These are phyloP conservation scores for Coffea canephora DNA, from an alignment of 257 asterid species.

Conservation along the genomic window DNA sequence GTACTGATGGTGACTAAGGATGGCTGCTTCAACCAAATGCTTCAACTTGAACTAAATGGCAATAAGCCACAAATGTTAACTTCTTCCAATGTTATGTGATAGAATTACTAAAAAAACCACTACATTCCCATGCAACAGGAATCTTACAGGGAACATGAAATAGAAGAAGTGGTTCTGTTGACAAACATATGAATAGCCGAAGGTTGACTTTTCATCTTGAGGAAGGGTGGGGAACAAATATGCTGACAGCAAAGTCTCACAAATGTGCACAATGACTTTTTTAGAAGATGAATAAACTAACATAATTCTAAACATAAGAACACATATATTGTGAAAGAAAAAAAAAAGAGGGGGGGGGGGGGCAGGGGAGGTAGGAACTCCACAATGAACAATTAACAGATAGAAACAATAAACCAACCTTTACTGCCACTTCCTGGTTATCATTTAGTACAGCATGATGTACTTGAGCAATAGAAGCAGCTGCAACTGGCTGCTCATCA, in stretches of 20 bases:
- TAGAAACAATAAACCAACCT: conserved; percentile 47
- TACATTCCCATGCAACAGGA: background rate
- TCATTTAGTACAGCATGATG: conserved; percentile 79
- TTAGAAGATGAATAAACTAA: background rate
- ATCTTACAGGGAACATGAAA: background rate
- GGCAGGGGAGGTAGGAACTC: background rate
- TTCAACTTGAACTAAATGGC: background rate
- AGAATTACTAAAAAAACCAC: background rate
- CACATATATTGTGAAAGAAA: background rate
- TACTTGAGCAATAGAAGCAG: conserved; percentile 99
- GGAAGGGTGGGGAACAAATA: background rate
- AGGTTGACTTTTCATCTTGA: background rate
- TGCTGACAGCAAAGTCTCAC: background rate
- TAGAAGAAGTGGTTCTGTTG: background rate
- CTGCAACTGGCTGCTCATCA: conserved; percentile 90
- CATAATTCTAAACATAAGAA: background rate
- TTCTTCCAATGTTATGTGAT: background rate
- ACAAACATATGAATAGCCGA: background rate
- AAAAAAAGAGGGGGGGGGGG: too few relatives aligned
- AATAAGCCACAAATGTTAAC: background rate
- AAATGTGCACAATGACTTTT: background rate
- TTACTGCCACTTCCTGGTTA: conserved; percentile 81
- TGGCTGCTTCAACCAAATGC: background rate
- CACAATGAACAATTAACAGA: background rate
- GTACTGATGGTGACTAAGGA: background rate